Evolutionary conservation across 2,329 filamentous ascomycete species (phyloP).

Genomic region (Ascochyta rabiei): DNA sequence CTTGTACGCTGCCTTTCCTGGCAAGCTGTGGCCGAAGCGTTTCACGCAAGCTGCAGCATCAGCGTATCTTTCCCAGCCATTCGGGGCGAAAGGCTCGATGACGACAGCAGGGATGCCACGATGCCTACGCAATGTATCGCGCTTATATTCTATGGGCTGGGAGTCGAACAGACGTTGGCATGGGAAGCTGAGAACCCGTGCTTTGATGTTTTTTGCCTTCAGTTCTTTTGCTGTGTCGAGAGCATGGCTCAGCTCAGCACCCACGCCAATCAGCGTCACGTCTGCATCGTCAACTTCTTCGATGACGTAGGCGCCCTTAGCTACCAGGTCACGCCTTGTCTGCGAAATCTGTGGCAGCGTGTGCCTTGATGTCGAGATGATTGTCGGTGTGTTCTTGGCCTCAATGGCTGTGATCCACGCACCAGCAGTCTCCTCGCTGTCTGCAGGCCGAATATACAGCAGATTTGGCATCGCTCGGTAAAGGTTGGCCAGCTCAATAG

Average conservation of each 20-base stretch:
- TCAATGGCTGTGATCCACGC: constrained; percentile 60
- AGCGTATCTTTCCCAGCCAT: constrained; percentile 67
- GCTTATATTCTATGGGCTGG: constrained; percentile 55
- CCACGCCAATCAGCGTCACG: constrained; percentile 58
- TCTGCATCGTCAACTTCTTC: constrained; percentile 53
- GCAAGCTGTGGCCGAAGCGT: constrained; percentile 62
- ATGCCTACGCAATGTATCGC: constrained; percentile 53
- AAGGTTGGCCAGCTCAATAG: constrained; percentile 62
- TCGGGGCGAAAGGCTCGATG: constrained; percentile 64
- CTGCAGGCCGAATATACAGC: constrained; percentile 64
- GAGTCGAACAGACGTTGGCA: constrained; percentile 58
- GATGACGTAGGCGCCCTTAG: constrained; percentile 56
- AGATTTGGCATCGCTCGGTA: constrained; percentile 69
- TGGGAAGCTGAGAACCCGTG: constrained; percentile 58
- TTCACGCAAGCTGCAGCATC: constrained; percentile 62
- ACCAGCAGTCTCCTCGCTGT: constrained; percentile 63
- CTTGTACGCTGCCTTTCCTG: constrained; percentile 61
- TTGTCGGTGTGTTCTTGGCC: constrained; percentile 51
- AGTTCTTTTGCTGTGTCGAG: constrained; percentile 52
- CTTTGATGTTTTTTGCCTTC: constrained; percentile 48
- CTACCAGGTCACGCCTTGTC: constrained; percentile 50
- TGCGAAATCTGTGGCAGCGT: constrained; percentile 50
- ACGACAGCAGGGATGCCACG: constrained; percentile 57
- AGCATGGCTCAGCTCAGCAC: constrained; percentile 58
- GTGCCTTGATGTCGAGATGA: constrained; percentile 59